Evolutionary conservation across 2,329 filamentous ascomycete genomes (phyloP).

Genomic region (Cryoendolithus antarcticus): DNA sequence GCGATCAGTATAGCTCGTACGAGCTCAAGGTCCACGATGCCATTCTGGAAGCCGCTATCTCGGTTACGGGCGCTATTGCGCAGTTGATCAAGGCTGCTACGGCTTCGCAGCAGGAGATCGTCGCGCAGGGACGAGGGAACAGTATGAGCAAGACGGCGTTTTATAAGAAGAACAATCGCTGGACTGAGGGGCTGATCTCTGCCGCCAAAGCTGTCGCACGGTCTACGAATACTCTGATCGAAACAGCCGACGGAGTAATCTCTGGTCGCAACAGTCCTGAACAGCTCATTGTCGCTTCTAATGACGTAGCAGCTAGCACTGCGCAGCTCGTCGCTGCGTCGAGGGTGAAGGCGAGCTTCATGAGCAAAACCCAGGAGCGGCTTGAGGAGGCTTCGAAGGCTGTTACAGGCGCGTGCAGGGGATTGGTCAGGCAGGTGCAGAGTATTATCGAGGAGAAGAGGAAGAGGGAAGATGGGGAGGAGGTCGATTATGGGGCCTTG

Average conservation of each 20-base stretch:
- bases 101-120: constrained; percentile 88
- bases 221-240: constrained; percentile 91
- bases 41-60: constrained; percentile 83
- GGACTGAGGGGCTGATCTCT: constrained; percentile 95
- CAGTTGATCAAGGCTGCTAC: constrained; percentile 92
- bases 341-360: constrained; percentile 93
- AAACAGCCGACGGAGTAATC: constrained; percentile 93
- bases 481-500: constrained; percentile 76
- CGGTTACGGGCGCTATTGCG: constrained; percentile 86
- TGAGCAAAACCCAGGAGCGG: constrained; percentile 90
- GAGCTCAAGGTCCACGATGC: constrained; percentile 92
- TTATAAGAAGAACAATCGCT: constrained; percentile 99
- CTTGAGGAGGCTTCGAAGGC: constrained; percentile 87
- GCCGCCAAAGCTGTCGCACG: constrained; percentile 91
- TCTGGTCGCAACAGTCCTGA: constrained; percentile 85
- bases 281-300: constrained; percentile 94
- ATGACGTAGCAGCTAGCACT: constrained; percentile 90
- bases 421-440: constrained; percentile 86
- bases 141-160: constrained; percentile 68
- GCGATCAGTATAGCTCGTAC: constrained; percentile 89
- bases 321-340: constrained; percentile 92
- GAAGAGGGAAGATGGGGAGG: constrained; percentile 64
- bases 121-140: constrained; percentile 79
- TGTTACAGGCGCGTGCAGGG: constrained; percentile 76
- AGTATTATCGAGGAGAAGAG: constrained; percentile 73